A percentile compares a stretch with the other conserved stretches of the same genome.
phyloP scores from a whole-genome alignment of 2,329 filamentous ascomycete genomes.

The Beauveria asiatica region DNA sequence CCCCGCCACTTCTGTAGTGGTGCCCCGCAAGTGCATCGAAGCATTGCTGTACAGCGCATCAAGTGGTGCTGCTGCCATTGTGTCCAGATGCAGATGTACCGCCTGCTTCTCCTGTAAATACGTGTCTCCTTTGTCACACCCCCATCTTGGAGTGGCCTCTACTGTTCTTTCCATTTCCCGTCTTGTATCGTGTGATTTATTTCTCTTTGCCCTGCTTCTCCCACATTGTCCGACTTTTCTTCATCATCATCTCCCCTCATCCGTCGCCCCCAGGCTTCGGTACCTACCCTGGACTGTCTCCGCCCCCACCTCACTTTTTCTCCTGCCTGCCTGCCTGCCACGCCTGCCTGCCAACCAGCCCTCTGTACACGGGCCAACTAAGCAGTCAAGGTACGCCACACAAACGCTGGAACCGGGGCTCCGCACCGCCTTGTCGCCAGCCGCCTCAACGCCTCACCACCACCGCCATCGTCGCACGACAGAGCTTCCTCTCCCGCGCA shows the following conservation, averaged over 20 bases:
- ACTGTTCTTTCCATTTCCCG: not conserved
- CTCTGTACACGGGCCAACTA: no score
- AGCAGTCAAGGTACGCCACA: no score
- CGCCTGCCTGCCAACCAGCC: no score
- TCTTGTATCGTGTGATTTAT: not conserved
- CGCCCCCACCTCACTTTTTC: not conserved
- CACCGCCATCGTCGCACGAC: slow-evolving; percentile 3
- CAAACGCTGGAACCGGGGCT: not conserved
- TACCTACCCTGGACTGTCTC: slow-evolving; percentile 1
- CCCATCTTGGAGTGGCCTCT: not conserved
- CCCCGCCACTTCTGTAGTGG: not conserved
- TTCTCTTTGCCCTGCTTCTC: not conserved
- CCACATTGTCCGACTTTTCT: not conserved
- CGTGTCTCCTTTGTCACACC: not conserved
- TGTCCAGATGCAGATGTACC: no score
- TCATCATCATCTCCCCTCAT: not conserved
- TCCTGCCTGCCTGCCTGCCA: no score
- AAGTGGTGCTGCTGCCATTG: not conserved
- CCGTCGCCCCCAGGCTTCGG: not conserved
- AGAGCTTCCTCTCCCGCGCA: not conserved
- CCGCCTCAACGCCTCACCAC: not conserved
- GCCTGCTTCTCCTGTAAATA: no score
- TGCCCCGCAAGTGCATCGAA: not conserved
- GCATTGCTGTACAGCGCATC: not conserved
- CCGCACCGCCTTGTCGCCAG: not conserved